Percentiles rank a stretch among this genome's conserved stretches.
These are phyloP conservation scores for Plasmodium coatneyi DNA, from an alignment of 169 alveolate genomes.

Conservation along the genomic window DNA sequence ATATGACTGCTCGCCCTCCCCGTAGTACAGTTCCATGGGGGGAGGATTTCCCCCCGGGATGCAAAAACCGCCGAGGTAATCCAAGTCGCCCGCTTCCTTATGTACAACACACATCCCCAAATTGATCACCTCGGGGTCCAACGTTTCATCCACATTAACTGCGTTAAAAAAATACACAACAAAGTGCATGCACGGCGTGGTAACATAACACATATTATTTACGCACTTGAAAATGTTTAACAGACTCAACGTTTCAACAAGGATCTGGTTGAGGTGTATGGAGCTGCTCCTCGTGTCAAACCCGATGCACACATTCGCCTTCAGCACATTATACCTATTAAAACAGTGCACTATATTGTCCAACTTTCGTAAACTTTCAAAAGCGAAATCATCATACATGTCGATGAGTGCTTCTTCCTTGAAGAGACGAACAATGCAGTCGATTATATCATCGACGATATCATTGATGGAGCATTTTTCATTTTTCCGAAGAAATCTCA, in stretches of 20 bases:
- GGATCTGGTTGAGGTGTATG: conserved; percentile 16
- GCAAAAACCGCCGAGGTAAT: not conserved
- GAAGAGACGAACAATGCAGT: conserved; percentile 11
- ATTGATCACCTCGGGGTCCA: not conserved
- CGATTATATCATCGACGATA: conserved; percentile 36
- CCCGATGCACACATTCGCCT: conserved; percentile 66
- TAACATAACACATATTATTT: conserved; percentile 65
- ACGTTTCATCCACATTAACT: not conserved
- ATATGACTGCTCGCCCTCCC: not conserved
- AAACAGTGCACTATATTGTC: conserved; percentile 31
- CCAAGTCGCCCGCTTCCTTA: conserved; percentile 22
- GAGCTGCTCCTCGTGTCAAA: conserved; percentile 64
- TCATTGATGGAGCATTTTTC: conserved; percentile 19
- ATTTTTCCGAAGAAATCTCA: conserved; percentile 32
- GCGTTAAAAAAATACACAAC: conserved; percentile 25
- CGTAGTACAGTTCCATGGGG: conserved; percentile 1
- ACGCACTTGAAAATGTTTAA: conserved; percentile 42
- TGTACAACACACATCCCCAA: not conserved
- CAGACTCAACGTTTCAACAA: conserved; percentile 42
- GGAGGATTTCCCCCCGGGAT: not conserved
- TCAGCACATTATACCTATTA: conserved; percentile 25
- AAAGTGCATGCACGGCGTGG: conserved; percentile 75
- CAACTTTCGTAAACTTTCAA: not conserved
- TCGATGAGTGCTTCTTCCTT: conserved; percentile 24
- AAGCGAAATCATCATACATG: conserved; percentile 23